Percentiles rank a stretch among this genome's conserved stretches.
Evolutionary conservation across 306 rosid genomes (phyloP).

Genomic region (Vigna hirtella): DNA sequence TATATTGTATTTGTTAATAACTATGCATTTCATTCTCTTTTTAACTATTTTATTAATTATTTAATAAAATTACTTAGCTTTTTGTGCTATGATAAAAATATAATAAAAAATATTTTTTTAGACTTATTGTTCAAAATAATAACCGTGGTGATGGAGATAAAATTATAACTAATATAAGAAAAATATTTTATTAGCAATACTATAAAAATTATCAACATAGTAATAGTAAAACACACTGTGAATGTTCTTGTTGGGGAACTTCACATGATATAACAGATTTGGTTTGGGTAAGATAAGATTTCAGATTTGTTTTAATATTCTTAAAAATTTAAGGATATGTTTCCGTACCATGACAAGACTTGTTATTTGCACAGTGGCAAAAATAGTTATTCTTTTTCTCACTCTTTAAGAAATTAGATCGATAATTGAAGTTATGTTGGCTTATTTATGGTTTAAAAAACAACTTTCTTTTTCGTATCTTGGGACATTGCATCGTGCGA

Average conservation of each 20-base stretch:
- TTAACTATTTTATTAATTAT: no score
- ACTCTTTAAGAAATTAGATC: not conserved
- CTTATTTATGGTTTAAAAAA: not conserved
- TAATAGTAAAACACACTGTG: not conserved
- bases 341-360: not conserved
- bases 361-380: not conserved
- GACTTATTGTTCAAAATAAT: no score
- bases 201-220: not conserved
- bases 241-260: not conserved
- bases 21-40: no score
- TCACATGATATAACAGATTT: not conserved
- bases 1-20: no score
- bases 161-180: no score
- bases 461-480: not conserved
- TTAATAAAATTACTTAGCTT: no score
- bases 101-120: no score
- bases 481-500: not conserved
- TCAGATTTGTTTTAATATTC: not conserved
- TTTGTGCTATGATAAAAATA: no score
- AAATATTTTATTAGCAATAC: not conserved
- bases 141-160: no score
- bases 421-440: not conserved
- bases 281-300: constrained; percentile 5
- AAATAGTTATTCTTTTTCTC: not conserved
- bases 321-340: not conserved